Percentiles rank a stretch among this genome's conserved stretches.
Evolutionary conservation across 257 asterid genomes (phyloP).

Genomic region (Leptodermis oblonga): DNA sequence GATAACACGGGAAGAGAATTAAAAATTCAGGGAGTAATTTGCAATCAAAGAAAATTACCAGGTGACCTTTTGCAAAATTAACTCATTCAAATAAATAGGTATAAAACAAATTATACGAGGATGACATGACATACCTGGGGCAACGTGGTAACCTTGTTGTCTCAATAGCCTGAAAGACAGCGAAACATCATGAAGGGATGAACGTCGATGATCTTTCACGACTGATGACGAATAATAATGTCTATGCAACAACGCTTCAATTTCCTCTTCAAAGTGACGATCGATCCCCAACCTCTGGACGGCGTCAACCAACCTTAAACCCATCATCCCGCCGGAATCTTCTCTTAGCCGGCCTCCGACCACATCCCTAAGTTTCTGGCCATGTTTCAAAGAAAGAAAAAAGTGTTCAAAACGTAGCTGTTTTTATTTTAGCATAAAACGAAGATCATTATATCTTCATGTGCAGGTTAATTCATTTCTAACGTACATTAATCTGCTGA

Average conservation of each 20-base stretch:
- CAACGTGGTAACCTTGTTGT: slow-evolving; percentile 36
- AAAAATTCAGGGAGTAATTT: no score
- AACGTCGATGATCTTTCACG: not conserved
- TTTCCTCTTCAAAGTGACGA: slow-evolving; percentile 29
- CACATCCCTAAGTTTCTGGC: slow-evolving; percentile 15
- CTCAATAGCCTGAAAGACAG: slow-evolving; percentile 42
- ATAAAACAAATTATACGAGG: no score
- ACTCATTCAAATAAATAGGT: no score
- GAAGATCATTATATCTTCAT: no score
- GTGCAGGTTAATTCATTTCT: not conserved
- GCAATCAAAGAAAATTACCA: no score
- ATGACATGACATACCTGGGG: no score
- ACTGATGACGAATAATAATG: slow-evolving; percentile 2
- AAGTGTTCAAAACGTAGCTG: no score
- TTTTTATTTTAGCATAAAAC: no score
- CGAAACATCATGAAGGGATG: slow-evolving; percentile 24
- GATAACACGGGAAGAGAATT: no score
- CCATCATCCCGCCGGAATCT: slow-evolving; percentile 9
- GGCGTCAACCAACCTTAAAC: slow-evolving; percentile 27
- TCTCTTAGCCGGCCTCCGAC: slow-evolving; percentile 9
- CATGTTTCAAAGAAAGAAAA: slow-evolving; percentile 2
- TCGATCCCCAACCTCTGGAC: slow-evolving; percentile 39
- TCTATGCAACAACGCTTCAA: slow-evolving; percentile 19
- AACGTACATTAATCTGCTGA: not conserved
- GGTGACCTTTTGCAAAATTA: no score